Percentiles rank a stretch among this genome's conserved stretches.
phyloP scores from a whole-genome alignment of 306 rosid genomes.

The Luffa aegyptiaca region DNA sequence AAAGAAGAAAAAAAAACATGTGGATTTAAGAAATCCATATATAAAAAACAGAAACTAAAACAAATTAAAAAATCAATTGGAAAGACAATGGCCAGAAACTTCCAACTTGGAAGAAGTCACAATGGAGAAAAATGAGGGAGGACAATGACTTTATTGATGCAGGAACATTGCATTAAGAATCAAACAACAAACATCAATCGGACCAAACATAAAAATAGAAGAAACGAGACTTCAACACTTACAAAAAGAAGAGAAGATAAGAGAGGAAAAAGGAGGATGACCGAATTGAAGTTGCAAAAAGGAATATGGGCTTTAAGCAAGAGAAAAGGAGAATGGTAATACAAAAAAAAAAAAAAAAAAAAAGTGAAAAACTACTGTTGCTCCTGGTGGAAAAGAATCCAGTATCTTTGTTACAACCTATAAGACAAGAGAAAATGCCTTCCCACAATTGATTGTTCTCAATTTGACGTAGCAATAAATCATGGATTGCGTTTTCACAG shows the following conservation, averaged over 20 bases:
- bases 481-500: neutral
- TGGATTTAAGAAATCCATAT: neutral
- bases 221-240: neutral
- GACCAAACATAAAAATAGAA: neutral
- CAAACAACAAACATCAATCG: neutral
- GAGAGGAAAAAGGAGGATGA: neutral
- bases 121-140: neutral
- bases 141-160: slow-evolving; percentile 1
- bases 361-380: slow-evolving; percentile 18
- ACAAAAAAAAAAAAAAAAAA: slow-evolving; percentile 31
- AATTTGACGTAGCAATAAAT: neutral
- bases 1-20: neutral
- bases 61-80: neutral
- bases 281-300: neutral
- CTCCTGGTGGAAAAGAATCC: slow-evolving; percentile 28
- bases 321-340: neutral
- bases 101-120: neutral
- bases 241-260: neutral
- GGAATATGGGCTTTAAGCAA: neutral
- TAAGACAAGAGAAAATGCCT: slow-evolving; percentile 8
- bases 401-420: slow-evolving; percentile 9
- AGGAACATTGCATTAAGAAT: neutral
- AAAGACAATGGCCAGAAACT: neutral
- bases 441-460: neutral
- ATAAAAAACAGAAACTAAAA: neutral